Conservation (phyloP, 2,329 filamentous ascomycete species). For the Fusarium udum region DNA sequence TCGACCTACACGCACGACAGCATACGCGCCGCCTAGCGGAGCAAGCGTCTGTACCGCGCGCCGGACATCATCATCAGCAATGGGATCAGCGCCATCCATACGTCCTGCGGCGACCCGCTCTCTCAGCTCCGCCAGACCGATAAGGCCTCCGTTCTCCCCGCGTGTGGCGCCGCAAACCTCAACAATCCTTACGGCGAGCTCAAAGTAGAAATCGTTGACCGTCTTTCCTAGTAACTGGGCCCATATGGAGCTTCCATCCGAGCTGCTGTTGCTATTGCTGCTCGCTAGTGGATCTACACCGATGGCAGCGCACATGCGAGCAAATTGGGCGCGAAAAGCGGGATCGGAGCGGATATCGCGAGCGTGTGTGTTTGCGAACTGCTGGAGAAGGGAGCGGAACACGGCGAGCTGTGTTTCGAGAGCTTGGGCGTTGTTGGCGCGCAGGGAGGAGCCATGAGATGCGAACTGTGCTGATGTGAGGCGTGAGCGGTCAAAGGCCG, state of each 20-base stretch:
- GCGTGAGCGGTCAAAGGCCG: constrained; percentile 85
- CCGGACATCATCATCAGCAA: constrained; percentile 92
- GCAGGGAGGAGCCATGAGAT: constrained; percentile 87
- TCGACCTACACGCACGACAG: constrained; percentile 82
- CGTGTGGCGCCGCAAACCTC: constrained; percentile 89
- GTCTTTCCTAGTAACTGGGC: constrained; percentile 88
- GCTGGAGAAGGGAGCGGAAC: constrained; percentile 93
- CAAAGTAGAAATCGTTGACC: constrained; percentile 99
- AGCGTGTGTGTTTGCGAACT: constrained; percentile 93
- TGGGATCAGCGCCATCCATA: constrained; percentile 79
- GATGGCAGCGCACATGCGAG: constrained; percentile 97
- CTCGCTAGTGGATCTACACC: constrained; percentile 89
- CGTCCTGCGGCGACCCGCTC: constrained; percentile 77
- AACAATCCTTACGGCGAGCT: constrained; percentile 93
- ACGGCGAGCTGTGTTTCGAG: constrained; percentile 93
- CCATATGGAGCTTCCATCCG: constrained; percentile 79
- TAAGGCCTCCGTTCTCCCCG: constrained; percentile 90
- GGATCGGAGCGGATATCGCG: constrained; percentile 97
- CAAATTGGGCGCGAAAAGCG: constrained; percentile 94
- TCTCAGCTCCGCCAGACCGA: constrained; percentile 82
- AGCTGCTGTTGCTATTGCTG: constrained; percentile 51
- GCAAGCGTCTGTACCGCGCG: constrained; percentile 87
- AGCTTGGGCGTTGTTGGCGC: constrained; percentile 82
- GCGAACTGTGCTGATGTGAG: constrained; percentile 91
- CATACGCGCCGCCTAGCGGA: constrained; percentile 89